phyloP scores from a whole-genome alignment of 768 basidiomycete genomes.

The Russula emetica region DNA sequence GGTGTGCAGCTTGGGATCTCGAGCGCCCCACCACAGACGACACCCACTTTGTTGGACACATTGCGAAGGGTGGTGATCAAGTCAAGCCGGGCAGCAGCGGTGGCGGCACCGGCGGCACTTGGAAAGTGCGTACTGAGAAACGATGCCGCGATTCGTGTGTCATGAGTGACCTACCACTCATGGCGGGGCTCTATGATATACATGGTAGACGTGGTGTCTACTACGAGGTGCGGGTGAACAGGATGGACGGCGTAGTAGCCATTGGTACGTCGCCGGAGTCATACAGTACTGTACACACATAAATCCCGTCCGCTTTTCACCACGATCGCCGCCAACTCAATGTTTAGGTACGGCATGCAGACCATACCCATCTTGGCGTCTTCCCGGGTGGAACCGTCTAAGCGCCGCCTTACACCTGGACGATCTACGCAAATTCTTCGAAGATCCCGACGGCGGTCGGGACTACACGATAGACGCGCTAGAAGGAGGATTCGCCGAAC shows the following conservation, averaged over 20 bases:
- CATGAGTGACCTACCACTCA: conserved; percentile 55
- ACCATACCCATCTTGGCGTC: conserved; percentile 60
- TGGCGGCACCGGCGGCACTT: conserved; percentile 34
- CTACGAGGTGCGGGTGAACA: conserved; percentile 54
- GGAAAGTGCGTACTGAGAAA: conserved; percentile 41
- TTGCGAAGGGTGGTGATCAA: conserved; percentile 37
- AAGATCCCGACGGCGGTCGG: conserved; percentile 60
- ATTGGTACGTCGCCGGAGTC: conserved; percentile 42
- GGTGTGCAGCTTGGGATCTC: conserved; percentile 53
- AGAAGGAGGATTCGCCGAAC: background rate
- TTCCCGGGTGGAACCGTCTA: conserved; percentile 68
- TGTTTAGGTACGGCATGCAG: conserved; percentile 54
- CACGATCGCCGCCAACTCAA: background rate
- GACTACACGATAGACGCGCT: conserved; percentile 40
- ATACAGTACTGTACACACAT: background rate
- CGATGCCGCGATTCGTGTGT: conserved; percentile 50
- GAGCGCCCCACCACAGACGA: conserved; percentile 37
- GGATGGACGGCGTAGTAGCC: conserved; percentile 57
- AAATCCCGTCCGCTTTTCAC: too few species aligned
- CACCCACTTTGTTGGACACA: conserved; percentile 43
- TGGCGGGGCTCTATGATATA: conserved; percentile 56
- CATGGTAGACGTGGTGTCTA: conserved; percentile 55
- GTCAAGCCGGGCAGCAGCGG: conserved; percentile 31
- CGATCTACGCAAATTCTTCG: conserved; percentile 70
- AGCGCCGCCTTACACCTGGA: conserved; percentile 66